Conservation (phyloP, 306 rosid genomes). For the Hippophae gyantsensis region DNA sequence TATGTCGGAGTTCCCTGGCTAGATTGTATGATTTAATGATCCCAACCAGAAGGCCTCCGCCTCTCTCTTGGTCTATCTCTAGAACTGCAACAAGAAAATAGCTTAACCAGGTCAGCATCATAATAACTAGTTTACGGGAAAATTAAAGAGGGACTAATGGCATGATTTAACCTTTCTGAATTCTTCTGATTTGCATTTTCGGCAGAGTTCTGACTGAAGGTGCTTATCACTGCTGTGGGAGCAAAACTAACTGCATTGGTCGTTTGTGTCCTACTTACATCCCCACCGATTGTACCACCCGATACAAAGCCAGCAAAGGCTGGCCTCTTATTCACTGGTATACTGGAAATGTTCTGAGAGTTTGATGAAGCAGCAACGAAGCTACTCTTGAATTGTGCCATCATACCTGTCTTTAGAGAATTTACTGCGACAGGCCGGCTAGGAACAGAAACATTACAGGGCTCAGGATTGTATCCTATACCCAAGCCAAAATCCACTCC, state of each 20-base stretch:
- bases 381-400: conserved; percentile 70
- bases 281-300: conserved; percentile 70
- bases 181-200: conserved; percentile 32
- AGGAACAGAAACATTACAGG: conserved; percentile 37
- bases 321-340: conserved; percentile 46
- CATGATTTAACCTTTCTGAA: conserved; percentile 47
- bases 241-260: conserved; percentile 31
- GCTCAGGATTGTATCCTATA: conserved; percentile 71
- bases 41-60: conserved; percentile 91
- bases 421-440: conserved; percentile 67
- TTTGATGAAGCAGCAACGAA: conserved; percentile 77
- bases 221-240: conserved; percentile 31
- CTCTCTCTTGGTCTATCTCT: conserved; percentile 65
- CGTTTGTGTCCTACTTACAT: conserved; percentile 14
- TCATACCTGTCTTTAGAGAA: conserved; percentile 81
- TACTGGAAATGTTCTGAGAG: conserved; percentile 38
- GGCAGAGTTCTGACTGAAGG: conserved; percentile 30
- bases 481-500: conserved; percentile 97
- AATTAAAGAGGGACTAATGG: conserved; percentile 2
- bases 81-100: conserved; percentile 43
- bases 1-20: conserved; percentile 2
- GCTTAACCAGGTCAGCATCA: conserved; percentile 29
- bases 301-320: conserved; percentile 78
- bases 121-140: neutral
- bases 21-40: conserved; percentile 36